These are phyloP conservation scores for Breviolum minutum DNA, from an alignment of 73 alveolate species.

Conservation along the genomic window DNA sequence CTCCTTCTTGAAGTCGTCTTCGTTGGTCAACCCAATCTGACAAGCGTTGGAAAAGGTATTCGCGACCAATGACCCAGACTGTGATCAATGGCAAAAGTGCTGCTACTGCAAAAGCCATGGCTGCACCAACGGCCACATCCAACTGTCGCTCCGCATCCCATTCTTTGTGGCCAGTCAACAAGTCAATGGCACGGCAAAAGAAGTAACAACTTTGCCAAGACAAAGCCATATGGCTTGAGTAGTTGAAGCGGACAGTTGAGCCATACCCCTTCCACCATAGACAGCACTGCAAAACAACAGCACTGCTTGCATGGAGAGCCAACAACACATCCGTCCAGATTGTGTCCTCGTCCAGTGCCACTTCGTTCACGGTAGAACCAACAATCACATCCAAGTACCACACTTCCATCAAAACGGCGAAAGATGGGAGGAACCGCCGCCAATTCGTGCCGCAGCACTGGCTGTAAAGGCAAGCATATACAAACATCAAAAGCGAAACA, in stretches of 20 bases:
- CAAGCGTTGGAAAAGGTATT: slow-evolving; percentile 11
- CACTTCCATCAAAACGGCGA: slow-evolving; percentile 40
- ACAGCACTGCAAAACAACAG: slow-evolving; percentile 14
- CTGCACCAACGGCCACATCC: slow-evolving; percentile 50
- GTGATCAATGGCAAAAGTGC: neutral
- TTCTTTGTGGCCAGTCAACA: neutral
- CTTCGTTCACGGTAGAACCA: neutral
- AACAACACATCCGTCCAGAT: neutral
- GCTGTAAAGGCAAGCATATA: neutral
- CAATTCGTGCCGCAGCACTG: neutral
- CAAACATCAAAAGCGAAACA: neutral
- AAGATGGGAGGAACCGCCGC: slow-evolving; percentile 1
- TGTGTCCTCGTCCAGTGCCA: neutral
- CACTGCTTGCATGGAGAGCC: neutral
- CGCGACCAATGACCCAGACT: neutral
- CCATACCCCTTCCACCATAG: slow-evolving; percentile 26
- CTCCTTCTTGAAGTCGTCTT: slow-evolving; percentile 31
- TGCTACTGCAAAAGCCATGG: slow-evolving; percentile 18
- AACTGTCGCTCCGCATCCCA: slow-evolving; percentile 52
- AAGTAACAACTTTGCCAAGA: slow-evolving; percentile 21
- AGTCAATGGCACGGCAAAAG: slow-evolving; percentile 31
- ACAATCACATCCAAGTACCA: slow-evolving; percentile 53
- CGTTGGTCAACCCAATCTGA: slow-evolving; percentile 3
- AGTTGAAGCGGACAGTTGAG: neutral
- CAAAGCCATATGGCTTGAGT: slow-evolving; percentile 5